phyloP scores from a whole-genome alignment of 805 yeast genomes.

The Pichia nakasei region DNA sequence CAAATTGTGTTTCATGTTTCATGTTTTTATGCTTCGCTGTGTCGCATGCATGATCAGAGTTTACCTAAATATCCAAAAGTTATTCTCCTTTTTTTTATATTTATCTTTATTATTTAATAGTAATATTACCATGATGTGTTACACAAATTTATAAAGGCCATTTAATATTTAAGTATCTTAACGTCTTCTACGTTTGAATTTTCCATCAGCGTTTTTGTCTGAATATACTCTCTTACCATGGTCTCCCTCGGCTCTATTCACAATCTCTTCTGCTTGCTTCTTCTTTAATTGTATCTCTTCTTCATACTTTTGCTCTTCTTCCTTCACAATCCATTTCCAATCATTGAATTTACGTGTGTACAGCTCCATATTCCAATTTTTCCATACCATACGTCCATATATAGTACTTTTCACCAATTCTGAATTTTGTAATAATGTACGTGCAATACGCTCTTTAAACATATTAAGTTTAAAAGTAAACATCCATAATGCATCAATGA shows the following conservation, averaged over 20 bases:
- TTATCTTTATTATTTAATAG: too few species aligned
- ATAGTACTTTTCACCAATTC: slow-evolving; percentile 71
- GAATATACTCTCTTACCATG: not conserved
- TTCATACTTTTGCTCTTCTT: slow-evolving; percentile 34
- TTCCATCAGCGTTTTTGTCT: slow-evolving; percentile 2
- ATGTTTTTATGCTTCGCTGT: not conserved
- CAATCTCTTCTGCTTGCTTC: not conserved
- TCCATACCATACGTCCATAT: slow-evolving; percentile 91
- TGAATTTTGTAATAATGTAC: slow-evolving; percentile 47
- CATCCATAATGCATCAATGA: slow-evolving; percentile 75
- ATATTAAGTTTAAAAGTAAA: slow-evolving; percentile 70
- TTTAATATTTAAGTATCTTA: too few species aligned
- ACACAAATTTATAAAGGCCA: too few species aligned
- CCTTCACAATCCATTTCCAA: slow-evolving; percentile 65
- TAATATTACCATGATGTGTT: too few species aligned
- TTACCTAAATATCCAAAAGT: too few species aligned
- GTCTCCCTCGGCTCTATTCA: not conserved
- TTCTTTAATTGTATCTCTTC: not conserved
- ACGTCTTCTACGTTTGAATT: not conserved
- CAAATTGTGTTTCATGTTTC: not conserved
- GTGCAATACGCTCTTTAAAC: slow-evolving; percentile 81
- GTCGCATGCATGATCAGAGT: too few species aligned
- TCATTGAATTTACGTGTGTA: slow-evolving; percentile 66
- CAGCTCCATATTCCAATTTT: slow-evolving; percentile 85
- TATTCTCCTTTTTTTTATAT: not conserved